Evolutionary conservation across 2,329 filamentous ascomycete species (phyloP), one percentile per base, ranked within the genome.

Genomic region (Cladosporium oxysporum): DNA sequence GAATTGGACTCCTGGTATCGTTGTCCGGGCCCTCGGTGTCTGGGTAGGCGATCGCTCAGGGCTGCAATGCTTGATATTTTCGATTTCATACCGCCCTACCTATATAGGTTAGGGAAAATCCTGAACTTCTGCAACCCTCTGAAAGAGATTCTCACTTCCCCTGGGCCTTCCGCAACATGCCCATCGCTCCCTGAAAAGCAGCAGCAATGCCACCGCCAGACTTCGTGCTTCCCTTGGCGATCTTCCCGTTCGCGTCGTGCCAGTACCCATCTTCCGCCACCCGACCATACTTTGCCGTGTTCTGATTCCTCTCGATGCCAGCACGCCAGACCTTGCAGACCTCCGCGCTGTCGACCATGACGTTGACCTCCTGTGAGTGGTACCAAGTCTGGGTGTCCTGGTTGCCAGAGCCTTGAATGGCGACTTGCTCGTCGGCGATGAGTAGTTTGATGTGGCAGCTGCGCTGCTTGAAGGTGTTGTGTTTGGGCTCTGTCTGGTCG

Each of bases 371-470:
- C 75, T 93, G 90, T 64, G 85, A 88, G 73, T 94, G 91, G 70
- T 84, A 93, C 88, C 90, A 93, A 23, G 84, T 88, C 76, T 94
- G 91, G 1, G 91, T 93, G 71, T 94, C 91, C 75, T 93, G 89
- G 72, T 93, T 94, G 0, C 90, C 91, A 69, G 87, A 91, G 3
- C 91, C 91, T 76, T 90, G 85, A 41, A 93, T 88, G 2, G 85
- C 90, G 41, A 94, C 83, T 26, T 79, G 79, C 52, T 84, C 85
- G 74, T 94, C 91, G 1, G 87, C 87, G 50, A 93, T 89, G 81
- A 93, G 85, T 2, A 94, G 81, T 75, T 94, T 94, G 74, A 93
- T 84, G 76, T 93, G 91, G 73, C 91, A 93, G 65, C 84, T 87
- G 0, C 91, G 83, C 41, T 84, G 81, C 76, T 90, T 90, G 75